A percentile compares a stretch with the other conserved stretches of the same genome.
These are phyloP conservation scores for Aspergillus tanneri DNA, from an alignment of 2,329 filamentous ascomycete genomes.

Conservation along the genomic window DNA sequence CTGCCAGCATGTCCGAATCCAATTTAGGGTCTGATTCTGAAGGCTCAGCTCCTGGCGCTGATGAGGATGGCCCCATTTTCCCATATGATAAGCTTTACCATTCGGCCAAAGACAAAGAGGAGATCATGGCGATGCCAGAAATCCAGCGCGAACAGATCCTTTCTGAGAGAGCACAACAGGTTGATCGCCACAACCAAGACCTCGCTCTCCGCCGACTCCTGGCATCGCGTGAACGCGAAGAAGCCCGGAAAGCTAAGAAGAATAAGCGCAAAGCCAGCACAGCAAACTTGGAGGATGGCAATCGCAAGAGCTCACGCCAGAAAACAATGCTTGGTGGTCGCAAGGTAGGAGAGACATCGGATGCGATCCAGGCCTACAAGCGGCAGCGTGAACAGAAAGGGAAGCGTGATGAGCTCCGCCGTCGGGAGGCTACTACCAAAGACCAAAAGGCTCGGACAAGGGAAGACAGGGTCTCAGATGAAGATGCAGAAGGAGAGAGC, in stretches of 20 bases:
- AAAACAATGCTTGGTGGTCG: constrained; percentile 66
- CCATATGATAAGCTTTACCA: constrained; percentile 85
- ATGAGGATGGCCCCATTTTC: constrained; percentile 58
- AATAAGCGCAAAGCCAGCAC: constrained; percentile 73
- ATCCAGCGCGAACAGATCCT: constrained; percentile 88
- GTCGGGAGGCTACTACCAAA: constrained; percentile 41
- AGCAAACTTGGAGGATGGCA: constrained; percentile 74
- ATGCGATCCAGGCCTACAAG: constrained; percentile 71
- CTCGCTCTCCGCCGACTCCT: constrained; percentile 76
- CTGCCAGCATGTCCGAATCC: constrained; percentile 86
- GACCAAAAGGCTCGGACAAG: constrained; percentile 63
- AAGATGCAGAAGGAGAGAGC: constrained; percentile 68
- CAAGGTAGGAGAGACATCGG: constrained; percentile 66
- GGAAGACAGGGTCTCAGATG: constrained; percentile 61
- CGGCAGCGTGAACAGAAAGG: constrained; percentile 60
- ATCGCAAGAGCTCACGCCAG: constrained; percentile 71
- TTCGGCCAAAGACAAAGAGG: constrained; percentile 68
- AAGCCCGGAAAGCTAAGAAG: constrained; percentile 52
- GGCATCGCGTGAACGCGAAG: constrained; percentile 63
- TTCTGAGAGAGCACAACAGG: constrained; percentile 79
- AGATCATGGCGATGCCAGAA: constrained; percentile 84
- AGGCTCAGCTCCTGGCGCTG: constrained; percentile 48
- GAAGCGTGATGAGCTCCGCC: constrained; percentile 49
- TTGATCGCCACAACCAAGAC: constrained; percentile 79
- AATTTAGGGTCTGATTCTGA: constrained; percentile 77